These are phyloP conservation scores for Ganoderma sinense DNA, from an alignment of 1,284 basidiomycete genomes.

Conservation along the genomic window DNA sequence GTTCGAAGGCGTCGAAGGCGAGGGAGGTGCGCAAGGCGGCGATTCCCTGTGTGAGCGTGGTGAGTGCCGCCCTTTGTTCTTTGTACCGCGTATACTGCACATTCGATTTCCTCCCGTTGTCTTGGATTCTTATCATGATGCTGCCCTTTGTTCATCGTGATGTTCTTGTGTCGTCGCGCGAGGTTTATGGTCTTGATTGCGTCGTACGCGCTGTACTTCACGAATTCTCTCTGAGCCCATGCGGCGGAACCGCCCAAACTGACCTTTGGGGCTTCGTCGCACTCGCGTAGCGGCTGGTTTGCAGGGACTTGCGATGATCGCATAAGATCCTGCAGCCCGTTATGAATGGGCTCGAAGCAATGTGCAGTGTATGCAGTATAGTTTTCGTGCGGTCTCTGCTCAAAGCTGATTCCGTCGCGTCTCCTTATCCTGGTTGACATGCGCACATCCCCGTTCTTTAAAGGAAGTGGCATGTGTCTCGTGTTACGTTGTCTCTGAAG, in stretches of 20 bases:
- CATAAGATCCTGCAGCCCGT: background rate
- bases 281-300: no score
- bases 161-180: background rate
- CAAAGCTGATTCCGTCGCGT: background rate
- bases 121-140: background rate
- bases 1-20: background rate
- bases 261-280: no score
- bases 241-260: no score
- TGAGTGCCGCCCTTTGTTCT: background rate
- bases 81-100: background rate
- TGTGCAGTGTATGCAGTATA: background rate
- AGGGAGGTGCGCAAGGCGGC: background rate
- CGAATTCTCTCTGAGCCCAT: no score
- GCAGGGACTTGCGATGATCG: no score
- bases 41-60: background rate
- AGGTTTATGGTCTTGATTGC: background rate
- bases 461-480: slow-evolving; percentile 4
- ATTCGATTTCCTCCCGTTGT: no score
- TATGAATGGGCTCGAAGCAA: background rate
- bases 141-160: no score
- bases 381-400: background rate
- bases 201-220: background rate
- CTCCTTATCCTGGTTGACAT: background rate
- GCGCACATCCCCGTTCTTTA: background rate
- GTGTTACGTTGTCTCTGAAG: background rate